Conservation (phyloP, 768 basidiomycete genomes). For the Cystobasidium tubakii region DNA sequence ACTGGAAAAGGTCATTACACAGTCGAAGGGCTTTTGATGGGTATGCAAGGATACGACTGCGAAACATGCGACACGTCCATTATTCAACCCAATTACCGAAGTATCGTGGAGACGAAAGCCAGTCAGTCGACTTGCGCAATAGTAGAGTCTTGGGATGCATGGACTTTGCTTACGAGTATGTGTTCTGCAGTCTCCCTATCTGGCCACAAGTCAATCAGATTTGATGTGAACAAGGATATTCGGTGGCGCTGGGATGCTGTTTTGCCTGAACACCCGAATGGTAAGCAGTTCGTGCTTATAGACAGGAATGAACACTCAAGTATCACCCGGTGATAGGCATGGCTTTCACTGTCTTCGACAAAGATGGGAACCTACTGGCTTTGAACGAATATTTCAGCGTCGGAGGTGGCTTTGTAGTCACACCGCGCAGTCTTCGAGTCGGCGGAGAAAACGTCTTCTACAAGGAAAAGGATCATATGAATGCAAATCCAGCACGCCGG, state of each 20-base stretch:
- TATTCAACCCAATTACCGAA: constrained; percentile 60
- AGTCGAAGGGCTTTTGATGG: constrained; percentile 33
- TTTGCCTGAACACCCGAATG: constrained; percentile 70
- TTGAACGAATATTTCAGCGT: constrained; percentile 85
- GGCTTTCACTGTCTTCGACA: constrained; percentile 76
- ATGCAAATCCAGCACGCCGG: constrained; percentile 68
- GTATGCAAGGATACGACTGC: constrained; percentile 58
- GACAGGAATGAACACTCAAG: constrained; percentile 57
- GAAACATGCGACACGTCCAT: constrained; percentile 89
- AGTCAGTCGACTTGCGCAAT: no score
- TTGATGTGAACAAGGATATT: constrained; percentile 87
- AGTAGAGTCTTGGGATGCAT: no score
- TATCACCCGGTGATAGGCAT: constrained; percentile 64
- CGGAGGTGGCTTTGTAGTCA: constrained; percentile 90
- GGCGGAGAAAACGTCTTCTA: constrained; percentile 87
- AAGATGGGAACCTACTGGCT: constrained; percentile 76
- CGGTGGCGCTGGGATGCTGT: constrained; percentile 81
- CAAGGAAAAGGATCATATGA: constrained; percentile 76
- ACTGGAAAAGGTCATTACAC: constrained; percentile 56
- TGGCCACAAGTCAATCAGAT: constrained; percentile 69
- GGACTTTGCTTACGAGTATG: no score
- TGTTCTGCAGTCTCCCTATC: constrained; percentile 58
- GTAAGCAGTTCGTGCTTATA: no score
- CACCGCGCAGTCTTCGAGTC: constrained; percentile 58
- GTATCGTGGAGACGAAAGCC: background rate